Evolutionary conservation across 768 basidiomycete genomes (phyloP).

Genomic region (Exidia glandulosa): DNA sequence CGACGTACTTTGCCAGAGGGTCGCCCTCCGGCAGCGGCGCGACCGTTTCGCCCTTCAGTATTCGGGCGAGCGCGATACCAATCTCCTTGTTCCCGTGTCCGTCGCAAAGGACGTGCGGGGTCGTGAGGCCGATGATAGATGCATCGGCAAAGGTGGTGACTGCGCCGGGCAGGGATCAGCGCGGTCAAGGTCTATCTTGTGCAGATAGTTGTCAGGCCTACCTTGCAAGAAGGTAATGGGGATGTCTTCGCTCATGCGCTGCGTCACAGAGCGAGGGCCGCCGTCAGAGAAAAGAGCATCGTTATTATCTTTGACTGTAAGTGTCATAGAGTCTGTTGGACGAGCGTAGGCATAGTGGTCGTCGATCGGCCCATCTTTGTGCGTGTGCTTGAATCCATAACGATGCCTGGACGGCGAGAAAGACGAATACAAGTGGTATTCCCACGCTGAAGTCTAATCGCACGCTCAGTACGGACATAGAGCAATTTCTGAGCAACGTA

Average conservation of each 20-base stretch:
- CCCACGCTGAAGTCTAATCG: constrained; percentile 2
- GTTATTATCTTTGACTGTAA: constrained; percentile 1
- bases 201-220: too few relatives aligned
- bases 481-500: neutral
- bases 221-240: constrained; percentile 3
- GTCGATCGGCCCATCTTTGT: neutral
- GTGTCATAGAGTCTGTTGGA: neutral
- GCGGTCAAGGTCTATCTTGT: too few relatives aligned
- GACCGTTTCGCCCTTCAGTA: constrained; percentile 6
- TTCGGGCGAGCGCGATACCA: neutral
- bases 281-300: constrained; percentile 1
- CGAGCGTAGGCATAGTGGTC: neutral
- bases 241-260: constrained; percentile 3
- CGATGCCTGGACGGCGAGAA: neutral
- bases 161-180: too few relatives aligned
- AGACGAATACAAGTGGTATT: constrained; percentile 1
- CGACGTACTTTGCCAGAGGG: neutral
- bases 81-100: constrained; percentile 9
- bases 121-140: constrained; percentile 6
- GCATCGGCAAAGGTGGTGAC: constrained; percentile 5
- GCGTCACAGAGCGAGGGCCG: constrained; percentile 5
- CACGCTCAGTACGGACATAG: neutral
- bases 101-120: constrained; percentile 7
- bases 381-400: constrained; percentile 2
- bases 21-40: constrained; percentile 1